Percentiles rank a stretch among this genome's conserved stretches.
phyloP scores from a whole-genome alignment of 768 basidiomycete species.

The Cyathus striatus region DNA sequence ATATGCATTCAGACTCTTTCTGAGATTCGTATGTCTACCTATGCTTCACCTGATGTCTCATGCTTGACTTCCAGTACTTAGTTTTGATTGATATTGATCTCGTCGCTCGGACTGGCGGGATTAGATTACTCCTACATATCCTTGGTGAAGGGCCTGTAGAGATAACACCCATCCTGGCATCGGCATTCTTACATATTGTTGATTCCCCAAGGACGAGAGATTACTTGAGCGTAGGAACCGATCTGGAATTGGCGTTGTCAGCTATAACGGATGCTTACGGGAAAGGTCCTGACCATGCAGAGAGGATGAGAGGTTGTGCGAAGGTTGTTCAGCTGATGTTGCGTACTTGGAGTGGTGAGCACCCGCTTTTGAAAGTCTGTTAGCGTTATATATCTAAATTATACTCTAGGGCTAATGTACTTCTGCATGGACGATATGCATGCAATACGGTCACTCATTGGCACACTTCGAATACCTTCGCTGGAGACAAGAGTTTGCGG shows the following conservation, averaged over 20 bases:
- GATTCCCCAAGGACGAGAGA: slow-evolving; percentile 82
- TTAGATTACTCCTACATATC: slow-evolving; percentile 80
- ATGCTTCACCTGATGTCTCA: neutral
- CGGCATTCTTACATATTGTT: slow-evolving; percentile 76
- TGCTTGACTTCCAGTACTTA: slow-evolving; percentile 19
- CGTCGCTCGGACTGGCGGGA: slow-evolving; percentile 74
- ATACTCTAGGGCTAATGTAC: slow-evolving; percentile 76
- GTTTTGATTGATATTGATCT: slow-evolving; percentile 87
- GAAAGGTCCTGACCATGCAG: slow-evolving; percentile 71
- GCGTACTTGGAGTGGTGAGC: slow-evolving; percentile 88
- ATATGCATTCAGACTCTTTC: slow-evolving; percentile 84
- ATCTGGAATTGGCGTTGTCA: slow-evolving; percentile 88
- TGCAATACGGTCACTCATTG: slow-evolving; percentile 79
- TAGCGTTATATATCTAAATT: too few relatives aligned
- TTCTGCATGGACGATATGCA: slow-evolving; percentile 87
- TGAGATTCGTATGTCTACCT: slow-evolving; percentile 77
- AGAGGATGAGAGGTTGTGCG: slow-evolving; percentile 73
- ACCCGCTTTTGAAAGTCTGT: too few relatives aligned
- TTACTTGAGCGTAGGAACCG: slow-evolving; percentile 75
- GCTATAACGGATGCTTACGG: slow-evolving; percentile 93
- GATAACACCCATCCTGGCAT: slow-evolving; percentile 71
- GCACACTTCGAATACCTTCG: slow-evolving; percentile 85
- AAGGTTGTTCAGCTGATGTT: slow-evolving; percentile 80
- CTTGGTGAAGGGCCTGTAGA: slow-evolving; percentile 89
- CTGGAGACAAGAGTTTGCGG: slow-evolving; percentile 79